Conservation (phyloP, 2,329 filamentous ascomycete species). For the Microdochium paspali region DNA sequence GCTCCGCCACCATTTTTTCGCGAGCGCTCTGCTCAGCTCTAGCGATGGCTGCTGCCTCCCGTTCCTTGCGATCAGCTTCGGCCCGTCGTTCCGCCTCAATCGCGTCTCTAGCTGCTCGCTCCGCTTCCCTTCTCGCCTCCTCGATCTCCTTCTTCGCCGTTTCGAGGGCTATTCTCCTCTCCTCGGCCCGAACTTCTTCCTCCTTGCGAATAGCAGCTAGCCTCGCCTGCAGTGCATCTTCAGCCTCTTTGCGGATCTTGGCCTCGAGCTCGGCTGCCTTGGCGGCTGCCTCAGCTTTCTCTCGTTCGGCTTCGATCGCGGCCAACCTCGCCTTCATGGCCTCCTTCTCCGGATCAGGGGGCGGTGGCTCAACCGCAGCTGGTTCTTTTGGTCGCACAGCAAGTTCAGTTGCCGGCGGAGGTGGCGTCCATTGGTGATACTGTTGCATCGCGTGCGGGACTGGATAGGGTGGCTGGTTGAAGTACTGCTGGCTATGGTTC, state of each 20-base stretch:
- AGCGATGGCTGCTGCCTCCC: conserved; percentile 22
- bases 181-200: conserved; percentile 21
- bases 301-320: conserved; percentile 35
- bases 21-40: conserved; percentile 23
- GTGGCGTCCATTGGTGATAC: conserved; percentile 28
- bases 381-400: conserved; percentile 11
- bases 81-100: conserved; percentile 27
- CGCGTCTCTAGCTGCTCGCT: conserved; percentile 28
- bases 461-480: conserved; percentile 22
- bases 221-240: conserved; percentile 29
- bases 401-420: conserved; percentile 24
- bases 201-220: conserved; percentile 30
- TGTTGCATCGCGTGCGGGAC: conserved; percentile 40
- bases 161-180: conserved; percentile 29
- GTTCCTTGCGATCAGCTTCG: conserved; percentile 22
- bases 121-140: conserved; percentile 34
- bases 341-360: conserved; percentile 46
- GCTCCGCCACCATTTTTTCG: conserved; percentile 19
- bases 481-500: conserved; percentile 26
- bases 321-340: conserved; percentile 51
- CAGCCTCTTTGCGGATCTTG: conserved; percentile 34
- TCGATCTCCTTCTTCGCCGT: conserved; percentile 36
- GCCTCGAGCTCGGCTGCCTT: conserved; percentile 33
- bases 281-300: conserved; percentile 33
- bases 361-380: conserved; percentile 8